phyloP scores from a whole-genome alignment of 2,329 filamentous ascomycete genomes.

The Epicoccum sorghinum region DNA sequence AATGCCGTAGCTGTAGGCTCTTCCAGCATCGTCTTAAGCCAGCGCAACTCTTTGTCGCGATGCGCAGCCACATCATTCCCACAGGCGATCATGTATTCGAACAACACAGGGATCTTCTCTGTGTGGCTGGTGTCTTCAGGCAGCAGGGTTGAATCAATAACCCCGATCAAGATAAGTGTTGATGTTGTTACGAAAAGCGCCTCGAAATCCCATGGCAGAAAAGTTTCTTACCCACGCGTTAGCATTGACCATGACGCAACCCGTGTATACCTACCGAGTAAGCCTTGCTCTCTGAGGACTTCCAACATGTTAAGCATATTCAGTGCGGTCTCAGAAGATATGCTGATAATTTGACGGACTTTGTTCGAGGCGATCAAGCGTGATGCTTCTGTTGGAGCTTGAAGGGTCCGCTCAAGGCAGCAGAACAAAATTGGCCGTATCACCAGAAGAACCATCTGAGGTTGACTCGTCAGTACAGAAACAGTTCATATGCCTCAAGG shows the following conservation, averaged over 20 bases:
- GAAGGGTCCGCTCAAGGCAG: slow-evolving; percentile 48
- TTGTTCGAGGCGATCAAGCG: slow-evolving; percentile 46
- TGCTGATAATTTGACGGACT: slow-evolving; percentile 48
- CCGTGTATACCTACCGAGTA: slow-evolving; percentile 50
- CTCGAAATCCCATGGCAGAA: slow-evolving; percentile 58
- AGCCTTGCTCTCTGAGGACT: slow-evolving; percentile 53
- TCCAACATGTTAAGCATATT: slow-evolving; percentile 54
- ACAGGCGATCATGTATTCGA: slow-evolving; percentile 56
- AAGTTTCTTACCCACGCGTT: slow-evolving; percentile 48
- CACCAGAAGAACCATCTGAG: slow-evolving; percentile 51
- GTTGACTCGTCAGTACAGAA: background rate
- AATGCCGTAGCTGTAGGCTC: no score
- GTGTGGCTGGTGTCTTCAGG: slow-evolving; percentile 44
- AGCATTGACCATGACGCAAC: slow-evolving; percentile 3
- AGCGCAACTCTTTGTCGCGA: slow-evolving; percentile 14
- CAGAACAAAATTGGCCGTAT: slow-evolving; percentile 52
- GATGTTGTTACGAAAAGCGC: slow-evolving; percentile 53
- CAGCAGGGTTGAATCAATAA: slow-evolving; percentile 42
- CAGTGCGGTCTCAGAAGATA: slow-evolving; percentile 53
- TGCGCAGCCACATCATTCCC: slow-evolving; percentile 56
- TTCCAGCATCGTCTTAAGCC: no score
- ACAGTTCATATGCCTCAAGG: background rate
- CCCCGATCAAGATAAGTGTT: slow-evolving; percentile 48
- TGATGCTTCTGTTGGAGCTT: slow-evolving; percentile 35
- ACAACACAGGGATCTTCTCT: slow-evolving; percentile 51